A percentile compares a stretch with the other conserved stretches of the same genome.
Conservation (phyloP, 257 asterid genomes). For the Dorcoceras hygrometricum region DNA sequence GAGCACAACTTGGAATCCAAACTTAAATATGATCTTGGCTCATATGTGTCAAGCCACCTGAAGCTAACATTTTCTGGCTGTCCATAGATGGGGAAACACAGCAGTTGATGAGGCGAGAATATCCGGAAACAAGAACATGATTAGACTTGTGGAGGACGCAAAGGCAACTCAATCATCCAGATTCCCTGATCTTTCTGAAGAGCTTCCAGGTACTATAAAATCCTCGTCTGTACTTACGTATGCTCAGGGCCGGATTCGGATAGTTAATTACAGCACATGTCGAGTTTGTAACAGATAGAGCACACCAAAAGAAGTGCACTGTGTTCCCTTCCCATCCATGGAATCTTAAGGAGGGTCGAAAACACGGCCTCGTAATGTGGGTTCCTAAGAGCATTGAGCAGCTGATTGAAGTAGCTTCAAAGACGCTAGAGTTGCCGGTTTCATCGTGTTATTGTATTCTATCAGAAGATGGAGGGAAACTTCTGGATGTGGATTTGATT, state of each 20-base stretch:
- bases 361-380: slow-evolving; percentile 71
- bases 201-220: slow-evolving; percentile 45
- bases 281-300: slow-evolving; percentile 38
- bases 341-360: slow-evolving; percentile 50
- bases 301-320: slow-evolving; percentile 60
- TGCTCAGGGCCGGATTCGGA: not conserved
- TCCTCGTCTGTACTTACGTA: not conserved
- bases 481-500: slow-evolving; percentile 62
- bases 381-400: slow-evolving; percentile 64
- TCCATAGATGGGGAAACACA: slow-evolving; percentile 70
- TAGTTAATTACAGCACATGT: not conserved
- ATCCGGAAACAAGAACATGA: slow-evolving; percentile 71
- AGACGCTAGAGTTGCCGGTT: slow-evolving; percentile 38
- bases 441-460: slow-evolving; percentile 38
- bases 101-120: slow-evolving; percentile 74
- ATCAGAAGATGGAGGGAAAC: slow-evolving; percentile 86
- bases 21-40: not conserved
- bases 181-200: slow-evolving; percentile 37
- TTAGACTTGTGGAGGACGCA: slow-evolving; percentile 66
- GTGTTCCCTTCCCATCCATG: slow-evolving; percentile 79
- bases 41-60: not conserved
- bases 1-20: not conserved
- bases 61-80: slow-evolving; percentile 18
- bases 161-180: slow-evolving; percentile 46
- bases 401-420: slow-evolving; percentile 50